These are phyloP conservation scores for Cutaneotrichosporon cavernicola DNA, from an alignment of 1,284 basidiomycete species.

Conservation along the genomic window DNA sequence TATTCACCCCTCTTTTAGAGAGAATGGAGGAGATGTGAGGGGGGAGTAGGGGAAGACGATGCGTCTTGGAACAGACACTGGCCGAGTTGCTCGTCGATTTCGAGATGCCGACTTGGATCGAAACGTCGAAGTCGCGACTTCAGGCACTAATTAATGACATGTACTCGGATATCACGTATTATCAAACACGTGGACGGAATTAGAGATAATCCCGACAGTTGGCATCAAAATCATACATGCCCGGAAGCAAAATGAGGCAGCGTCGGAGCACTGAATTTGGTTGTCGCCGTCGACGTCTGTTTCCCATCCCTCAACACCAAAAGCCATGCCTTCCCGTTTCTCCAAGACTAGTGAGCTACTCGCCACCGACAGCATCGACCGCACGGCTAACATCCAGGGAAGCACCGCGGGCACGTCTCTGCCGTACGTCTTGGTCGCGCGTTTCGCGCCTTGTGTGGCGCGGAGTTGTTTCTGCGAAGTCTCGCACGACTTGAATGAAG, in stretches of 20 bases:
- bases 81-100: neutral
- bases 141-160: neutral
- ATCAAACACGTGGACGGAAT: neutral
- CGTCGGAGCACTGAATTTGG: neutral
- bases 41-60: neutral
- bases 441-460: neutral
- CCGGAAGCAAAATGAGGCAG: neutral
- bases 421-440: conserved; percentile 53
- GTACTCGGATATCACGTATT: neutral
- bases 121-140: neutral
- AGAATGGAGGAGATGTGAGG: neutral
- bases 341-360: conserved; percentile 82
- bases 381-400: neutral
- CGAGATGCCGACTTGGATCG: neutral
- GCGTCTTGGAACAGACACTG: neutral
- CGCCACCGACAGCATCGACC: neutral
- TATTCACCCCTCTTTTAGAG: conserved; percentile 4
- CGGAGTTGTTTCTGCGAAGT: neutral
- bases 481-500: neutral
- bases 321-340: conserved; percentile 83
- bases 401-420: conserved; percentile 95
- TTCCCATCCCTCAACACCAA: conserved; percentile 1
- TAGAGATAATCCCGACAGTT: neutral
- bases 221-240: neutral
- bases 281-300: neutral